A percentile compares a stretch with the other conserved stretches of the same genome.
phyloP scores from a whole-genome alignment of 2,329 filamentous ascomycete genomes.

The Setomelanomma holmii region DNA sequence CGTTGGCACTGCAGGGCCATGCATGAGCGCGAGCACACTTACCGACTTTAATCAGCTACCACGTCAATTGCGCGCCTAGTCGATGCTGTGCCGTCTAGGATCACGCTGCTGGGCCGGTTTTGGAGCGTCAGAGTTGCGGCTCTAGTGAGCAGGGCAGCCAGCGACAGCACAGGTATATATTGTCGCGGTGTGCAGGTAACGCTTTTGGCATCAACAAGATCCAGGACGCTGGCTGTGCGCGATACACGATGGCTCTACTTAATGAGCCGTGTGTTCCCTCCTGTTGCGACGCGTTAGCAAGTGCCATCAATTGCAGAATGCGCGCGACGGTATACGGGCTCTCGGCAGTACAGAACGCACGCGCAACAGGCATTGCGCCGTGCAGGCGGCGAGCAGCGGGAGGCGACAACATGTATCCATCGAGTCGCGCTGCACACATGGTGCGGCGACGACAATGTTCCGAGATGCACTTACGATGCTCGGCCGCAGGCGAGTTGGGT shows the following conservation, averaged over 20 bases:
- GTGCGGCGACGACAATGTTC: slow-evolving; percentile 15
- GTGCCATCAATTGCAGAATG: slow-evolving; percentile 19
- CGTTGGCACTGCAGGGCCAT: slow-evolving; percentile 53
- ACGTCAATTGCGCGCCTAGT: slow-evolving; percentile 36
- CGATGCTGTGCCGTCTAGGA: slow-evolving; percentile 31
- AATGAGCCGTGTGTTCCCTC: slow-evolving; percentile 32
- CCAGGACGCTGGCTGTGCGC: slow-evolving; percentile 26
- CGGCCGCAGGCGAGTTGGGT: slow-evolving; percentile 41
- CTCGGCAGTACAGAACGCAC: background rate
- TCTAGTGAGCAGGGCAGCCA: slow-evolving; percentile 25
- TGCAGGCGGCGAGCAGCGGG: slow-evolving; percentile 9
- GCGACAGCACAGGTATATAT: slow-evolving; percentile 30
- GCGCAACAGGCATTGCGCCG: background rate
- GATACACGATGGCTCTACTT: slow-evolving; percentile 27
- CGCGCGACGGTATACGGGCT: slow-evolving; percentile 15
- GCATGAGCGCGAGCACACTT: slow-evolving; percentile 45
- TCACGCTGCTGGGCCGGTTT: slow-evolving; percentile 26
- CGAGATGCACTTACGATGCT: slow-evolving; percentile 42
- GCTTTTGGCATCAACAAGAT: slow-evolving; percentile 20
- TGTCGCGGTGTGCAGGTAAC: slow-evolving; percentile 40
- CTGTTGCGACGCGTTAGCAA: slow-evolving; percentile 33
- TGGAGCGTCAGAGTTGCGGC: slow-evolving; percentile 28
- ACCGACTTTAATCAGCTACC: slow-evolving; percentile 46
- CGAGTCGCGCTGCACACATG: slow-evolving; percentile 7
- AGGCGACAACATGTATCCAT: slow-evolving; percentile 7